A percentile compares a stretch with the other conserved stretches of the same genome.
phyloP scores from a whole-genome alignment of 2,329 filamentous ascomycete species.

The Macrophomina phaseolina region DNA sequence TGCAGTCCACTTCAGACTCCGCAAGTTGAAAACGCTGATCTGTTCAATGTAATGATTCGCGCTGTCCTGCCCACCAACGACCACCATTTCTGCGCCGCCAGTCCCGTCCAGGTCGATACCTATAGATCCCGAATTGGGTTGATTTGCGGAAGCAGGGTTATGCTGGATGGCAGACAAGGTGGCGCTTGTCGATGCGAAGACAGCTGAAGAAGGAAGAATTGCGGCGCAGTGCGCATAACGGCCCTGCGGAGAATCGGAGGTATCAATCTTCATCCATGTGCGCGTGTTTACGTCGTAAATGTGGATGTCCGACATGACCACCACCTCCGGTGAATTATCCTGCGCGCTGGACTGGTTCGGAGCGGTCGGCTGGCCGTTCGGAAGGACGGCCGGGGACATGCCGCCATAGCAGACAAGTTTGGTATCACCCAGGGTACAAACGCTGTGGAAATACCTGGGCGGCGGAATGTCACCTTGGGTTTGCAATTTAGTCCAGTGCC shows the following conservation, averaged over 20 bases:
- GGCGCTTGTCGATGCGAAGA: constrained; percentile 83
- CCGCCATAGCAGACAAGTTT: constrained; percentile 98
- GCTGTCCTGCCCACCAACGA: constrained; percentile 94
- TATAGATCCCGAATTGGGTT: constrained; percentile 82
- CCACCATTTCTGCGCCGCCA: constrained; percentile 94
- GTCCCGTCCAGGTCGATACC: constrained; percentile 88
- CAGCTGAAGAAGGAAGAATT: constrained; percentile 84
- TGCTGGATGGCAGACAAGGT: constrained; percentile 87
- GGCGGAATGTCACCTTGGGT: constrained; percentile 84
- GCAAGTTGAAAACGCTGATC: constrained; percentile 96
- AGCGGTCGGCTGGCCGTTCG: constrained; percentile 43
- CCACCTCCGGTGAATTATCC: constrained; percentile 81
- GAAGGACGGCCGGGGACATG: constrained; percentile 79
- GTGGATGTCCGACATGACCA: constrained; percentile 98
- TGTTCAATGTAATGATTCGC: constrained; percentile 99
- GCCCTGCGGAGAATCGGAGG: constrained; percentile 84
- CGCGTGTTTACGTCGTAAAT: constrained; percentile 86
- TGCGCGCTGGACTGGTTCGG: constrained; percentile 48
- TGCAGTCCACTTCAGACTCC: constrained; percentile 93
- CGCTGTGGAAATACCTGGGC: constrained; percentile 94
- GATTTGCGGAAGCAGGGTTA: constrained; percentile 78
- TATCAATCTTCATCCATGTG: constrained; percentile 83
- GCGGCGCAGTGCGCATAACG: constrained; percentile 96
- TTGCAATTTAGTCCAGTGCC: constrained; percentile 93
- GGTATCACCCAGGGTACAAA: constrained; percentile 90